Evolutionary conservation across 495 filamentous ascomycete species (phyloP), one percentile per base, ranked within the genome.

Genomic region (Talaromyces ruber): DNA sequence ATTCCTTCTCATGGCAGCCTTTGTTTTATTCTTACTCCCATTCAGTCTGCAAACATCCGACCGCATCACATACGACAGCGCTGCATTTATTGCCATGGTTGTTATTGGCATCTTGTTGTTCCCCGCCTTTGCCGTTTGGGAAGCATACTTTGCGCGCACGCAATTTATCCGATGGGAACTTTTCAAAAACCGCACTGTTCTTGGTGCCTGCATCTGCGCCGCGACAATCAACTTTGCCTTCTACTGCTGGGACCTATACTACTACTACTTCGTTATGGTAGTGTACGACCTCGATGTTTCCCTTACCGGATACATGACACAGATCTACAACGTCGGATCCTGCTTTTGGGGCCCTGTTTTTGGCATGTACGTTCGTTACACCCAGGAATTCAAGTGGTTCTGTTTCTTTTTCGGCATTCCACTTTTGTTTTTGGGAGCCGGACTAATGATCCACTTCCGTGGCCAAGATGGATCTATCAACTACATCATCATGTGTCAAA

Each of bases 401-500:
- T 82, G 81, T 62, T 72, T 86, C 56, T 85, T 76, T 75, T 84
- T 87, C 71, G 87, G 76, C 61, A 63, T 89, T 0, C 86, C 87
- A 0, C 69, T 91, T 21, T 76, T 81, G 68, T 76, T 88, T 34
- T 80, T 89, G 24, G 81, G 87, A 2, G 81, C 85, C 0, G 81
- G 88, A 16, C 79, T 89, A 59, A 82, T 89, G 82, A 89, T 79
- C 65, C 81, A 76, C 64, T 91, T 90, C 81, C 85, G 88, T 34
- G 85, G 88, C 52, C 74, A 82, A 60, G 74, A 80, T 32, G 71
- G 73, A 18, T 66, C 77, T 54, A 76, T 91, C 53, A 88, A 86
- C 25, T 90, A 86, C 69, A 73, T 92, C 21, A 75, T 91, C 72
- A 89, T 91, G 85, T 86, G 83, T 65, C 88, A 92, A 71, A 89